Base-by-base conservation (phyloP, 805 yeast genomes). In the Yarrowia osloensis region DNA sequence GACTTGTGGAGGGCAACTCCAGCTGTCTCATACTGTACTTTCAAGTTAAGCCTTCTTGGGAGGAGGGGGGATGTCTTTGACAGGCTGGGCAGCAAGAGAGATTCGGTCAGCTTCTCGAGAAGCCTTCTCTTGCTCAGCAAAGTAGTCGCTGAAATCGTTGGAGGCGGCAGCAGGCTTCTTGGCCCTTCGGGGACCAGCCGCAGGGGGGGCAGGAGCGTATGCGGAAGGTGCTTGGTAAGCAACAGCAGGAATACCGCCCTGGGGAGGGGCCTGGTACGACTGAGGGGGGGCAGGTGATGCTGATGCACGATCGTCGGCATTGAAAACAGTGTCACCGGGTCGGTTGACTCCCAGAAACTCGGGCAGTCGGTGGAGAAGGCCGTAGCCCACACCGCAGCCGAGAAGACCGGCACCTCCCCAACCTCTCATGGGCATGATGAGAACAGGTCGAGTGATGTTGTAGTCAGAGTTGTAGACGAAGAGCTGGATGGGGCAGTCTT, bases 331-430 rank as follows among this genome's bases (percentile, higher is more conserved):
- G 31, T 77, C 74, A 1, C 81, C 80, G 5, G 81, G 81, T 33
- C 39, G 33, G 68, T 47, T 0, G 84, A 85, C 11, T 81, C 74
- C 5, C 42, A 61, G 26, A 26, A 86, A 88, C 68, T 86, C 85
- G 0, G 98, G 97, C n/a, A 90, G 77, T 69, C 95, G 80, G 74
- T 94, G 98, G 62, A 94, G 79, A 63, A 89, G 81, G 0, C 99
- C 99, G 73, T 92, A 93, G 0, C 98, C 98, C 21, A 94, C 96
- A 70, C 93, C 96, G 78, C 97, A 92, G 1, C 99, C 99, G 40
- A 94, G 78, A 40, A 91, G 80, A 1, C 97, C 97, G 70, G 80
- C 83, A 17, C 93, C 91, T n/a, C 92, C 91, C 91, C 95, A 90
- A 19, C 79, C 76, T n/a, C 83, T 82, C n/a, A 83, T 79, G 2